phyloP scores from a whole-genome alignment of 1,284 basidiomycete species.

The Amylostereum areolatum region DNA sequence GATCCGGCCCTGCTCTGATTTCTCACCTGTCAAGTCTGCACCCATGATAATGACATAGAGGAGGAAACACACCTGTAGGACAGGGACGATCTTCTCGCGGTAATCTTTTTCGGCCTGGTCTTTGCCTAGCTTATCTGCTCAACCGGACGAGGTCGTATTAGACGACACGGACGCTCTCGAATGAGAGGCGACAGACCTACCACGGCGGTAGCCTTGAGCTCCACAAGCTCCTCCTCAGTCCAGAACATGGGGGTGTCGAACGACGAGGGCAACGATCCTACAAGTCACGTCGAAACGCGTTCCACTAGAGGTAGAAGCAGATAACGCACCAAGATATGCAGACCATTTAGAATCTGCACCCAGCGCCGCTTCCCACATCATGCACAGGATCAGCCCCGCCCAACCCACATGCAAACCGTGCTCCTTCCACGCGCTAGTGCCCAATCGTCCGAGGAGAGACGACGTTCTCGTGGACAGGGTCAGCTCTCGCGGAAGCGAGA shows the following conservation, averaged over 20 bases:
- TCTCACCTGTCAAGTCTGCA: background rate
- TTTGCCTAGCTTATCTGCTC: slow-evolving; percentile 79
- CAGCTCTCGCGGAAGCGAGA: slow-evolving; percentile 75
- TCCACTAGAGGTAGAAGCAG: background rate
- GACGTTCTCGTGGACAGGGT: slow-evolving; percentile 81
- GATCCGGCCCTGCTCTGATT: slow-evolving; percentile 56
- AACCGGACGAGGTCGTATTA: slow-evolving; percentile 7
- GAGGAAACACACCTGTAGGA: slow-evolving; percentile 47
- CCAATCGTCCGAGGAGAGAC: slow-evolving; percentile 52
- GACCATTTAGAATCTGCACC: slow-evolving; percentile 59
- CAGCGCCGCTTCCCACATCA: slow-evolving; percentile 88
- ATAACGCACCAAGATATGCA: slow-evolving; percentile 56
- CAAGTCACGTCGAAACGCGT: background rate
- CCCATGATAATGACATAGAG: background rate
- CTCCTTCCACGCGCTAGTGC: slow-evolving; percentile 55
- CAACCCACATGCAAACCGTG: slow-evolving; percentile 67
- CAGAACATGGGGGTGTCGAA: slow-evolving; percentile 98
- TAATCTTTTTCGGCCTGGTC: slow-evolving; percentile 81
- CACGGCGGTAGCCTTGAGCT: slow-evolving; percentile 81
- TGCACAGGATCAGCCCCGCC: slow-evolving; percentile 83
- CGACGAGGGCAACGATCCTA: slow-evolving; percentile 58
- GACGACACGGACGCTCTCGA: background rate
- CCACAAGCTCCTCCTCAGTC: slow-evolving; percentile 66
- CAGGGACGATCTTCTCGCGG: slow-evolving; percentile 55
- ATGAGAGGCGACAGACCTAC: slow-evolving; percentile 54